Evolutionary conservation across 441 rosid species (phyloP), one percentile per base, ranked within the genome.

Genomic region (Adansonia gregorii): DNA sequence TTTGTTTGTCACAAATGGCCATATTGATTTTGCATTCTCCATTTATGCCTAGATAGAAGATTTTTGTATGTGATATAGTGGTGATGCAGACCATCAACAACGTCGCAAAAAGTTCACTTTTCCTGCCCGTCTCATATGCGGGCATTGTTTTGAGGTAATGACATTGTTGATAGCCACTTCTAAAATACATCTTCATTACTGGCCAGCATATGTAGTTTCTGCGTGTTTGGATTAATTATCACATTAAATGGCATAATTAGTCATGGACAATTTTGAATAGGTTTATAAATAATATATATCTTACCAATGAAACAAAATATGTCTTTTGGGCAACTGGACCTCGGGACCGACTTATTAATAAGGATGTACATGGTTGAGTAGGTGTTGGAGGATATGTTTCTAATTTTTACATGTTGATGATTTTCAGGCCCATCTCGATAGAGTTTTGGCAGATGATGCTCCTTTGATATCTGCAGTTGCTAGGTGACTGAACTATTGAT

Each of bases 391-490:
- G 58, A 61, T 22, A 31, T 45, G 61, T 54, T 68, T 45, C 51
- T 72, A 35, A 63, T 75, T 43, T 39, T 75, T 6, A 1, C 66
- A 60, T 78, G 11, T 39, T 82, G 69, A 15, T 86, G 73, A n/a
- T 87, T 84, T 70, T 83, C 91, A 96, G 99, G 93, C 86, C 68
- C 88, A 71, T 48, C 82, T 96, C 87, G 98, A 94, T 86, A 78
- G 86, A 87, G 92, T 88, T 84, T 84, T 96, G 75, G 93, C 88
- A 59, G 92, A 92, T 81, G 99, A 96, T 90, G 96, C 91, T 11
- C 99, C 97, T 78, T 96, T 81, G 98, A 96, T 85, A 85, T 93
- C 74, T 92, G 95, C 89, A 94, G 98, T 86, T 96, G 99, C 86
- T 98, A 96, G 94, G 98, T 93, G 78, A 83, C 61, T 82, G 22